Percentiles rank a stretch among this genome's conserved stretches.
These are phyloP conservation scores for Scytalidium sp. DNA, from an alignment of 2,329 filamentous ascomycete genomes.

Conservation along the genomic window DNA sequence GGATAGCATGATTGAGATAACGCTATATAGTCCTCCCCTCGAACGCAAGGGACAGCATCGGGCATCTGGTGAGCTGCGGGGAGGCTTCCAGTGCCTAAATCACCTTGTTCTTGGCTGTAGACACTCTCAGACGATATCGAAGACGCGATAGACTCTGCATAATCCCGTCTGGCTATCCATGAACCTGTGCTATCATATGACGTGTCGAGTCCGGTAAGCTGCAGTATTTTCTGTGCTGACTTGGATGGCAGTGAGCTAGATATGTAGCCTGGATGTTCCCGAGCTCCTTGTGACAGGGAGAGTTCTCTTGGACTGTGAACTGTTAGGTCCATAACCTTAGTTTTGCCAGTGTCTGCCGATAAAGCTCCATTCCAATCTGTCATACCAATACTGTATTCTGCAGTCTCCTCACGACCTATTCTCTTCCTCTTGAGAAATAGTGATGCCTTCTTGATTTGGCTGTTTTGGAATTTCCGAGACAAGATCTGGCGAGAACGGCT, in stretches of 20 bases:
- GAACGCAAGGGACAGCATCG: too few relatives aligned
- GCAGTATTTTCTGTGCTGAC: constrained; percentile 16
- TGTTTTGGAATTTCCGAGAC: neutral
- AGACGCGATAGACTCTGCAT: constrained; percentile 4
- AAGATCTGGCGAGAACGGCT: neutral
- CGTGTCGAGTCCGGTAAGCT: constrained; percentile 17
- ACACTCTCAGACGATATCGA: constrained; percentile 10
- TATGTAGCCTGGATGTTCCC: neutral
- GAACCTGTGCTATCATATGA: constrained; percentile 6
- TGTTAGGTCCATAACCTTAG: neutral
- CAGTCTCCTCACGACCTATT: neutral
- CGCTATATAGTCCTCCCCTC: too few relatives aligned
- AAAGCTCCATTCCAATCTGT: neutral
- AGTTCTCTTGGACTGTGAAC: neutral
- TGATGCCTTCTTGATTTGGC: neutral
- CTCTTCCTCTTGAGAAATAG: neutral
- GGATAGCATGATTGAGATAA: too few relatives aligned
- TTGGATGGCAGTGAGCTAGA: neutral
- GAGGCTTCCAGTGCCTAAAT: too few relatives aligned
- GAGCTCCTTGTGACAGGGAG: neutral
- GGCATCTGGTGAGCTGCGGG: too few relatives aligned
- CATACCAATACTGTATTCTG: neutral
- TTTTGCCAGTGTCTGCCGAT: neutral
- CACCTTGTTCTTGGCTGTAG: constrained; percentile 11
- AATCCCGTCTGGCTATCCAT: constrained; percentile 6